Evolutionary conservation across 2,329 filamentous ascomycete genomes (phyloP).

Genomic region (Fusarium armeniacum): DNA sequence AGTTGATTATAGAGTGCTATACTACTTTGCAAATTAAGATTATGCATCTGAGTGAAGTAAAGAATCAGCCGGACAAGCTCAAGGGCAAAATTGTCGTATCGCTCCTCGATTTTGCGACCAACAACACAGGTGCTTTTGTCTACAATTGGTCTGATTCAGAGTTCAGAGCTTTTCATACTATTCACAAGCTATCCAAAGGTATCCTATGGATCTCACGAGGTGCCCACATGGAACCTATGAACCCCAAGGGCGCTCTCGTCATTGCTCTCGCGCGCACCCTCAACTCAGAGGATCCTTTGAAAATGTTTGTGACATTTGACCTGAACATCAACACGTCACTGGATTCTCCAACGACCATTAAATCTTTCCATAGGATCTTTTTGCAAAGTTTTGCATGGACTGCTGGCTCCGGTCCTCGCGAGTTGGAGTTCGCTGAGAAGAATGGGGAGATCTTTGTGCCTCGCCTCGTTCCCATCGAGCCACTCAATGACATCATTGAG

Average conservation of each 20-base stretch:
- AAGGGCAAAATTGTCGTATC: conserved; percentile 58
- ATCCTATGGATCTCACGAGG: conserved; percentile 65
- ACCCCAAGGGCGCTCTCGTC: conserved; percentile 58
- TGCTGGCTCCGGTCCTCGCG: conserved; percentile 44
- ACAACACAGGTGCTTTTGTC: conserved; percentile 50
- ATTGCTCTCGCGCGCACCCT: conserved; percentile 64
- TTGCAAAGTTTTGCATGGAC: conserved; percentile 42
- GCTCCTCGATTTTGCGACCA: conserved; percentile 59
- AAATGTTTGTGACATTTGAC: conserved; percentile 61
- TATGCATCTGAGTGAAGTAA: conserved; percentile 28
- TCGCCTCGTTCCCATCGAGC: conserved; percentile 57
- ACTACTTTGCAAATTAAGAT: conserved; percentile 1
- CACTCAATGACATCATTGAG: conserved; percentile 63
- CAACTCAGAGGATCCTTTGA: conserved; percentile 64
- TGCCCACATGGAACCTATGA: conserved; percentile 55
- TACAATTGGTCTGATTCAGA: conserved; percentile 57
- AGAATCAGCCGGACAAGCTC: conserved; percentile 31
- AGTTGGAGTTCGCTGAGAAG: conserved; percentile 62
- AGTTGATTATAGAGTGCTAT: conserved; percentile 21
- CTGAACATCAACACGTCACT: conserved; percentile 19
- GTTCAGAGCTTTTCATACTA: conserved; percentile 58
- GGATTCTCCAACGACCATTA: conserved; percentile 5
- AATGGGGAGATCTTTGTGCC: conserved; percentile 59
- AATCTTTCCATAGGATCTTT: conserved; percentile 49
- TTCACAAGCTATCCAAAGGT: conserved; percentile 56